These are phyloP conservation scores for Wallacemonas sp. DNA, from an alignment of 208 protist species.

Conservation along the genomic window DNA sequence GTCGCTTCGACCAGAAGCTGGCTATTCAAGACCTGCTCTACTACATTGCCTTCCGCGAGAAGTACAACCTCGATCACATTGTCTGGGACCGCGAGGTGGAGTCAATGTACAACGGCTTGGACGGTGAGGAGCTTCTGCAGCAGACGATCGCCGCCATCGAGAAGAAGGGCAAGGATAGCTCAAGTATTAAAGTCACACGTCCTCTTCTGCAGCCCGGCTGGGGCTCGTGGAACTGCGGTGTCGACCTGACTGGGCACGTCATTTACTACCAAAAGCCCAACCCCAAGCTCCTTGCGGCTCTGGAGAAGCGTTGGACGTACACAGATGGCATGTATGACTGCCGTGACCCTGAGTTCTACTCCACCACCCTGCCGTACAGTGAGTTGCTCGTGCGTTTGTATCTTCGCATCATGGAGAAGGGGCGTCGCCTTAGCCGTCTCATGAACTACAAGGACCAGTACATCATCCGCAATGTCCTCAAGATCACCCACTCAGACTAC, in stretches of 20 bases:
- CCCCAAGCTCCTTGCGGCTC: slow-evolving; percentile 35
- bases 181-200: slow-evolving; percentile 31
- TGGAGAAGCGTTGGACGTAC: slow-evolving; percentile 46
- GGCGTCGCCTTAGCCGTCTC: slow-evolving; percentile 42
- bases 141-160: slow-evolving; percentile 29
- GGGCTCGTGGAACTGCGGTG: slow-evolving; percentile 49
- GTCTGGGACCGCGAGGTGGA: slow-evolving; percentile 52
- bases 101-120: slow-evolving; percentile 40
- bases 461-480: slow-evolving; percentile 30
- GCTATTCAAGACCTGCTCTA: slow-evolving; percentile 34
- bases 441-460: slow-evolving; percentile 47
- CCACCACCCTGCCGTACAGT: slow-evolving; percentile 35
- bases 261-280: slow-evolving; percentile 54
- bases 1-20: slow-evolving; percentile 27
- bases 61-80: slow-evolving; percentile 46
- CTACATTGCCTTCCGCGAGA: slow-evolving; percentile 57
- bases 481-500: slow-evolving; percentile 17
- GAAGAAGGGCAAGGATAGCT: slow-evolving; percentile 11
- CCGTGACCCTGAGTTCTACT: slow-evolving; percentile 41
- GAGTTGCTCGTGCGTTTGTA: slow-evolving; percentile 50
- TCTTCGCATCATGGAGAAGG: slow-evolving; percentile 51
- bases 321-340: slow-evolving; percentile 37
- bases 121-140: slow-evolving; percentile 43
- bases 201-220: slow-evolving; percentile 57
- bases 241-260: slow-evolving; percentile 42